phyloP scores from a whole-genome alignment of 169 alveolate genomes.

The Plasmodium gallinaceum region DNA sequence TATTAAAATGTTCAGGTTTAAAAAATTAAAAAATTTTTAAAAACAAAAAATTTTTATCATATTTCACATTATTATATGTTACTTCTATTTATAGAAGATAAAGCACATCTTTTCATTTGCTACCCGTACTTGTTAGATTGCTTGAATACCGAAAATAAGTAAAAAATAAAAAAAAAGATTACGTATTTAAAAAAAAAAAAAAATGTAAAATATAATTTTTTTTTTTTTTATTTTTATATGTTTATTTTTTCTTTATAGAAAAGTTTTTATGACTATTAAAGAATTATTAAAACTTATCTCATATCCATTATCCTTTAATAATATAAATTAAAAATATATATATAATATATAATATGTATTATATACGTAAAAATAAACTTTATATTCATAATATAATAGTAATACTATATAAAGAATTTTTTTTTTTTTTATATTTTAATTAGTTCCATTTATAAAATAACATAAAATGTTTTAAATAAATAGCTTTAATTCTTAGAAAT shows the following conservation, averaged over 20 bases:
- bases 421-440: too few relatives aligned
- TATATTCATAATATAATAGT: too few relatives aligned
- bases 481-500: too few relatives aligned
- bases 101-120: constrained; percentile 69
- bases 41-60: too few relatives aligned
- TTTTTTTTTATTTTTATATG: not conserved
- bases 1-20: constrained; percentile 43
- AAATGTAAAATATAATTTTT: not conserved
- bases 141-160: constrained; percentile 72
- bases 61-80: not conserved
- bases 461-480: too few relatives aligned
- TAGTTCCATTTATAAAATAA: too few relatives aligned
- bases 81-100: constrained; percentile 40
- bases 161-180: constrained; percentile 19
- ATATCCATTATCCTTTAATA: constrained; percentile 33
- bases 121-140: constrained; percentile 70
- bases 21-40: too few relatives aligned
- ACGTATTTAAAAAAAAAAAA: constrained; percentile 1
- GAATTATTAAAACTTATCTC: constrained; percentile 65
- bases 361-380: not conserved
- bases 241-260: constrained; percentile 23
- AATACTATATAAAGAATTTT: too few relatives aligned
- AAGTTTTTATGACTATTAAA: constrained; percentile 54
- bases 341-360: not conserved
- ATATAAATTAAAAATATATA: constrained; percentile 17